Conservation (phyloP, 2,329 filamentous ascomycete species). For the Xylaria polymorpha region DNA sequence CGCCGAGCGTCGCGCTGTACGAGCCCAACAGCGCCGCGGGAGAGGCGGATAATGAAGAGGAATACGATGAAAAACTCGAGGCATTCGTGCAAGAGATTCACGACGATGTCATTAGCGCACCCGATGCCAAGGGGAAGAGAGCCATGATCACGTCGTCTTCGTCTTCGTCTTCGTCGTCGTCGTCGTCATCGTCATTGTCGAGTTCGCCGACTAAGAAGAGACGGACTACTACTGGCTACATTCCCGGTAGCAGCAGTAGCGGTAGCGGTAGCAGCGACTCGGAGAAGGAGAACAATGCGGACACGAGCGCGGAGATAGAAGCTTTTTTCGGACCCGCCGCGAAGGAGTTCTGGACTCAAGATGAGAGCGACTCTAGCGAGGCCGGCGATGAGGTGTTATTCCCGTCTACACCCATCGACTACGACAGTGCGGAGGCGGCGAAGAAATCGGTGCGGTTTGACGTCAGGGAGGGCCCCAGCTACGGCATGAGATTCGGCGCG, state of each 20-base stretch:
- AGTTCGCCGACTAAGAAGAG: neutral
- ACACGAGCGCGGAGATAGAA: neutral
- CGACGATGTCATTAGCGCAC: neutral
- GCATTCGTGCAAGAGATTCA: neutral
- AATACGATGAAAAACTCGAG: neutral
- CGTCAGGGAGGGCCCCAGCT: conserved; percentile 18
- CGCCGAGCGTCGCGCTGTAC: conserved; percentile 34
- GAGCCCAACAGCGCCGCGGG: neutral
- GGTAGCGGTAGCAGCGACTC: conserved; percentile 2
- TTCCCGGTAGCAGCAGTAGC: no score
- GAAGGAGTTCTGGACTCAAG: neutral
- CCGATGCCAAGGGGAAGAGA: conserved; percentile 6
- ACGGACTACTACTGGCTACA: neutral
- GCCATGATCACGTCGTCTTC: no score
- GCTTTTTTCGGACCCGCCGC: neutral
- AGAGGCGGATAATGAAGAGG: neutral
- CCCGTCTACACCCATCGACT: neutral
- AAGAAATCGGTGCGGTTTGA: conserved; percentile 38
- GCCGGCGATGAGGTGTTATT: neutral
- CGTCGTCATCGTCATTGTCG: neutral
- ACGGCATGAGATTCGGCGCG: conserved; percentile 32
- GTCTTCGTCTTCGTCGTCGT: no score
- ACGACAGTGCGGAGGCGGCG: neutral
- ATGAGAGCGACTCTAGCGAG: neutral
- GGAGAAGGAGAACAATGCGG: conserved; percentile 21